Base-by-base conservation (phyloP, 768 basidiomycete species). In the Hemileccinum rubropunctum region DNA sequence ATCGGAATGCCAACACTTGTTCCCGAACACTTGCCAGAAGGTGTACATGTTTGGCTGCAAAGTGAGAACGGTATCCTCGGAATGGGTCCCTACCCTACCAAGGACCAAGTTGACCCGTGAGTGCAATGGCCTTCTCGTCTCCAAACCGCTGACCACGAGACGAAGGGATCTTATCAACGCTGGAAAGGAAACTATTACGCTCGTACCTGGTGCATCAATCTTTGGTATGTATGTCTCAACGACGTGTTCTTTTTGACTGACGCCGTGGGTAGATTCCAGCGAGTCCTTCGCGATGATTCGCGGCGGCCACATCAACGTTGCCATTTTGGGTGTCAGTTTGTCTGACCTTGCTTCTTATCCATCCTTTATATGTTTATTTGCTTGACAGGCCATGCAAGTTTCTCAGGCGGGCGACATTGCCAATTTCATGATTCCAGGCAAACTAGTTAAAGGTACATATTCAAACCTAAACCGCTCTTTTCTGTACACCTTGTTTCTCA, bases 231-330 rank as follows among this genome's bases (percentile, higher is more conserved):
- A 23, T 18, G 33, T 46, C 21, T 12, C 32, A 21, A 26, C 4
- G n/a, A 4, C 14, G 6, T 20, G 21, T 8, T 27, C 3, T 33
- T 34, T 8, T 27, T 26, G 36, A 39, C 47, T 51, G 34, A 57
- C 30, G 15, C 32, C 27, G 36, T 23, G 20, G 13, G 18, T 47
- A 52, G 89, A 95, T 70, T 94, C 92, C 4, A 83, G 83, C 59
- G 94, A 97, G 70, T 94, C 91, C 3, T 98, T 98, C 62, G 89
- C 88, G 11, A 98, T 98, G 95, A 97, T 98, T 70, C 89, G 95
- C 46, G 95, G 95, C 39, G 95, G 95, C 6, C 95, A 98, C 70
- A 82, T 98, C 43, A 84, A 98, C 58, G 89, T 95, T 41, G 84
- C 93, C 7, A 95, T 98, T 63, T 82, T 98, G 42, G 95, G 95